Conservation (phyloP, 345 rosid genomes). For the Lagerstroemia speciosa region DNA sequence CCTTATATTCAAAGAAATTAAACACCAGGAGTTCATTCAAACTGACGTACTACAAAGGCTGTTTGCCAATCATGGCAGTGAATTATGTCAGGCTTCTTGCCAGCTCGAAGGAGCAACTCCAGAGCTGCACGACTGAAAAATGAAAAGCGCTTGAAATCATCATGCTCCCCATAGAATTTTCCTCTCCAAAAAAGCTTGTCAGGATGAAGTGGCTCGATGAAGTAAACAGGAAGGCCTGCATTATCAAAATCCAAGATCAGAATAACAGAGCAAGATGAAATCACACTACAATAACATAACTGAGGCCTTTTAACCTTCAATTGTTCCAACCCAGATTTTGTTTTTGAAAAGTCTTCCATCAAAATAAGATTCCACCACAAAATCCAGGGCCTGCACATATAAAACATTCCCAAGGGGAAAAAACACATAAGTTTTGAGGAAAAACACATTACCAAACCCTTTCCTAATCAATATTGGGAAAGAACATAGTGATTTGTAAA, state of each 20-base stretch:
- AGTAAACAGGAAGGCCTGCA: conserved; percentile 92
- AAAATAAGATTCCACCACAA: conserved; percentile 72
- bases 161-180: conserved; percentile 80
- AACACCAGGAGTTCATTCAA: conserved; percentile 2
- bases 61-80: conserved; percentile 99
- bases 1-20: conserved; percentile 1
- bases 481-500: neutral
- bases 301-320: conserved; percentile 52
- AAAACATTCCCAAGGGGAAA: neutral
- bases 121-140: conserved; percentile 94
- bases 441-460: neutral
- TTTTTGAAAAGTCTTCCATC: conserved; percentile 76
- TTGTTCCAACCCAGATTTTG: conserved; percentile 86
- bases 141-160: conserved; percentile 92
- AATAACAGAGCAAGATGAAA: conserved; percentile 9
- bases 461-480: neutral
- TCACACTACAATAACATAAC: neutral
- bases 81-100: conserved; percentile 90
- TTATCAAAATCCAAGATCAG: conserved; percentile 17
- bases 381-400: conserved; percentile 67
- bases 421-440: neutral
- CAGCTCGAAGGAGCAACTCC: conserved; percentile 82
- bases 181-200: conserved; percentile 95
- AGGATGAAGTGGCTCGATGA: conserved; percentile 96
- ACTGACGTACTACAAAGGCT: conserved; percentile 75